A percentile compares a stretch with the other conserved stretches of the same genome.
Evolutionary conservation across 306 rosid genomes (phyloP).

Genomic region (Lathyrus tuberosus): DNA sequence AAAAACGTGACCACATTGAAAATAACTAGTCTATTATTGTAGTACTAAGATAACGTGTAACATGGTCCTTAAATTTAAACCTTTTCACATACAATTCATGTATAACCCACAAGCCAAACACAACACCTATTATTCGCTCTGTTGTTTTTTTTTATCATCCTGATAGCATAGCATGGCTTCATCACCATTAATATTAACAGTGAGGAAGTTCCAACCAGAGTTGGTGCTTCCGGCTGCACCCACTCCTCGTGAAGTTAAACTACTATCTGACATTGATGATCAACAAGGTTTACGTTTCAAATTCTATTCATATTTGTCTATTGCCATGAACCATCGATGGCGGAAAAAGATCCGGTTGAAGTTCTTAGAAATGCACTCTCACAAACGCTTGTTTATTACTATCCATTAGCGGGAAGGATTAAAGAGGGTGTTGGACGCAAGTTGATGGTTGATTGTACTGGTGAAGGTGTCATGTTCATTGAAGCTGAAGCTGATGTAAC

Average conservation of each 20-base stretch:
- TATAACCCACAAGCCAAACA: background rate
- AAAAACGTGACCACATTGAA: too few species aligned
- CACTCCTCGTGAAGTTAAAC: constrained; percentile 37
- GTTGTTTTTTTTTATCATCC: too few species aligned
- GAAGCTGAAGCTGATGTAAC: constrained; percentile 54
- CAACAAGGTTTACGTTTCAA: constrained; percentile 23
- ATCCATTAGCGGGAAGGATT: constrained; percentile 42
- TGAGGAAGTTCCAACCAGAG: constrained; percentile 31
- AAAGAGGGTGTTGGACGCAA: constrained; percentile 21
- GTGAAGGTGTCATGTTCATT: constrained; percentile 51
- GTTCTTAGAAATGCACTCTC: constrained; percentile 25
- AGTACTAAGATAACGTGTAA: too few species aligned
- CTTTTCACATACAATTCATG: too few species aligned
- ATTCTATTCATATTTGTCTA: background rate
- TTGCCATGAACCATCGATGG: constrained; percentile 12
- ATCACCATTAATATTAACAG: background rate
- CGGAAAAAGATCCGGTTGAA: constrained; percentile 30
- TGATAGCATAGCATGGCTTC: constrained; percentile 2
- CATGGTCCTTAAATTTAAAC: too few species aligned
- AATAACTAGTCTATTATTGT: too few species aligned
- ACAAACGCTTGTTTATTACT: constrained; percentile 32
- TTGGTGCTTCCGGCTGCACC: constrained; percentile 34
- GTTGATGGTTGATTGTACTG: constrained; percentile 52
- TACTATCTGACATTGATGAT: constrained; percentile 43
- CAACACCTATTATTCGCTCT: background rate